phyloP scores from a whole-genome alignment of 2,329 filamentous ascomycete species.

The Lachnellula arida region DNA sequence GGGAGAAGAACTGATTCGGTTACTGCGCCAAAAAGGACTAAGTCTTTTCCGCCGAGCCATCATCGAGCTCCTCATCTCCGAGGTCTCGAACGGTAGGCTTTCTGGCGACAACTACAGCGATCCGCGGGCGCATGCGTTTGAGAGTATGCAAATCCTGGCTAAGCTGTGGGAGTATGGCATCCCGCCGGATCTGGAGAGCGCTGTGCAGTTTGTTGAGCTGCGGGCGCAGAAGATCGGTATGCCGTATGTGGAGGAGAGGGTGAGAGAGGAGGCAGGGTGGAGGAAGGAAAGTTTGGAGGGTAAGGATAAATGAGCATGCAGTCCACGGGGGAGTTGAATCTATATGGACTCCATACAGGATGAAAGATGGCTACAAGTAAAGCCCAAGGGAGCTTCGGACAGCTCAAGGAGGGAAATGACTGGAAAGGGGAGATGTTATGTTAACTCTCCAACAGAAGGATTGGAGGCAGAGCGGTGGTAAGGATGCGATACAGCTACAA shows the following conservation, averaged over 20 bases:
- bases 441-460: too few relatives aligned
- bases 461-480: too few relatives aligned
- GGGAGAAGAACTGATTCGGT: not conserved
- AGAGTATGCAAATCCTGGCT: conserved; percentile 1
- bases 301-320: not conserved
- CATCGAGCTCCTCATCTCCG: conserved; percentile 2
- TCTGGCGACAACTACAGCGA: not conserved
- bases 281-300: not conserved
- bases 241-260: not conserved
- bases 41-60: conserved; percentile 1
- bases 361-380: too few relatives aligned
- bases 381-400: too few relatives aligned
- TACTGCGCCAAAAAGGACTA: not conserved
- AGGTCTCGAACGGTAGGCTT: not conserved
- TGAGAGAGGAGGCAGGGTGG: not conserved
- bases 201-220: not conserved
- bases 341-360: too few relatives aligned
- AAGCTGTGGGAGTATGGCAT: not conserved
- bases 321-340: not conserved
- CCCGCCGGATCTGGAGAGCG: conserved; percentile 2
- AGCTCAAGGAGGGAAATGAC: too few relatives aligned
- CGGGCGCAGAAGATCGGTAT: not conserved
- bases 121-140: conserved; percentile 1
- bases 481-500: too few relatives aligned
- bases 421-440: too few relatives aligned